These are phyloP conservation scores for Meyerozyma elateridarum DNA, from an alignment of 1,139 yeast genomes.

Conservation along the genomic window DNA sequence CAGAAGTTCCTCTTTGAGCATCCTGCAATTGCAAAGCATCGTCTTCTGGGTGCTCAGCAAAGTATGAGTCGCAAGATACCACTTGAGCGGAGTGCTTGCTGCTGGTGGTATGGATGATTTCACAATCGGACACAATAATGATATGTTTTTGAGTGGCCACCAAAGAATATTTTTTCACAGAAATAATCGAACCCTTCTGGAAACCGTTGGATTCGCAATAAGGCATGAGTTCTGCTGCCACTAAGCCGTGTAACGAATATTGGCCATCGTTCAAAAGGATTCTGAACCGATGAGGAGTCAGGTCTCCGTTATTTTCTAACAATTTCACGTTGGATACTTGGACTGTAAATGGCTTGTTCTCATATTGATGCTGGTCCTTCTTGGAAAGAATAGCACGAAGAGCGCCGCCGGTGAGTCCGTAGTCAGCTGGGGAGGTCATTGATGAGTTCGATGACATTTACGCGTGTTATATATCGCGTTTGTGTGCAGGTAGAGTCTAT, in stretches of 20 bases:
- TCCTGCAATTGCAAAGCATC: constrained; percentile 18
- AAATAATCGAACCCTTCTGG: constrained; percentile 28
- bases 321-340: constrained; percentile 48
- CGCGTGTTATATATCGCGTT: too few species aligned
- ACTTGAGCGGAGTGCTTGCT: constrained; percentile 34
- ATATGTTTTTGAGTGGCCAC: constrained; percentile 51
- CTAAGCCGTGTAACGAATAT: constrained; percentile 58
- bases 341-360: constrained; percentile 31
- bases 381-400: constrained; percentile 3
- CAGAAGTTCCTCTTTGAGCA: constrained; percentile 1
- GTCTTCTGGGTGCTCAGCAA: constrained; percentile 51
- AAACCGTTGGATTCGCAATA: constrained; percentile 46
- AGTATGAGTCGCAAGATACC: constrained; percentile 48
- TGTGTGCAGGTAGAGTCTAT: too few species aligned
- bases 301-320: constrained; percentile 37
- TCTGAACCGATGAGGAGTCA: constrained; percentile 39
- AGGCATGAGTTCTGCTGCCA: constrained; percentile 54
- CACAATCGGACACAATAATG: constrained; percentile 49
- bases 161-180: constrained; percentile 40
- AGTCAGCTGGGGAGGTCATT: constrained; percentile 20
- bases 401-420: constrained; percentile 12
- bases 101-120: constrained; percentile 38
- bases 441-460: too few species aligned
- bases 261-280: constrained; percentile 63
- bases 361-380: constrained; percentile 4